phyloP scores from a whole-genome alignment of 2,329 filamentous ascomycete species.

The Furcasterigmium furcatum region DNA sequence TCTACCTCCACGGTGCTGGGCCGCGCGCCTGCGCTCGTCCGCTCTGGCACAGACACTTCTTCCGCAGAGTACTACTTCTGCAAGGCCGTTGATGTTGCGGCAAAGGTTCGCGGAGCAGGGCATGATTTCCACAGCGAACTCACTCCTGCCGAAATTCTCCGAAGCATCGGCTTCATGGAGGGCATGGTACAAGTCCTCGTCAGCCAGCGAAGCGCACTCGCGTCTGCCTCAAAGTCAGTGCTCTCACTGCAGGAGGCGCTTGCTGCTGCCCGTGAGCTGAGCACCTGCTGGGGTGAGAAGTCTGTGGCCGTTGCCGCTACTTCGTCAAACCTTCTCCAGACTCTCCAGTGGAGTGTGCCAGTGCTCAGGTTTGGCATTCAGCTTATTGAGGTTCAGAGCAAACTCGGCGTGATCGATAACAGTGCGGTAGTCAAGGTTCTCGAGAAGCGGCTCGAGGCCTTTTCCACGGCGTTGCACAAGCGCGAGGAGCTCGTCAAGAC shows the following conservation, averaged over 20 bases:
- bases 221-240: constrained; percentile 32
- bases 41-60: constrained; percentile 16
- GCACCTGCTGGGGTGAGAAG: constrained; percentile 3
- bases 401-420: constrained; percentile 54
- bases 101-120: constrained; percentile 62
- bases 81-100: constrained; percentile 71
- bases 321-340: constrained; percentile 20
- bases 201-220: constrained; percentile 53
- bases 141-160: constrained; percentile 72
- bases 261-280: constrained; percentile 13
- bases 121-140: constrained; percentile 82
- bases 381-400: constrained; percentile 64
- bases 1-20: constrained; percentile 70
- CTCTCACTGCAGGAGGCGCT: constrained; percentile 15
- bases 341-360: constrained; percentile 60
- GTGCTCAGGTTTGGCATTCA: constrained; percentile 62
- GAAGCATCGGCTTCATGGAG: constrained; percentile 84
- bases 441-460: constrained; percentile 43
- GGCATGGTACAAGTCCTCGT: constrained; percentile 70
- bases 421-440: constrained; percentile 40
- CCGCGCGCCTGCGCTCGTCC: constrained; percentile 20
- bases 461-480: constrained; percentile 38
- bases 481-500: constrained; percentile 42
- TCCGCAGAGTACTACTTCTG: constrained; percentile 73
- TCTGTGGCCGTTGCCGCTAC: background rate